Evolutionary conservation across 768 basidiomycete species (phyloP), one percentile per base, ranked within the genome.

Genomic region (Suillus americanus): DNA sequence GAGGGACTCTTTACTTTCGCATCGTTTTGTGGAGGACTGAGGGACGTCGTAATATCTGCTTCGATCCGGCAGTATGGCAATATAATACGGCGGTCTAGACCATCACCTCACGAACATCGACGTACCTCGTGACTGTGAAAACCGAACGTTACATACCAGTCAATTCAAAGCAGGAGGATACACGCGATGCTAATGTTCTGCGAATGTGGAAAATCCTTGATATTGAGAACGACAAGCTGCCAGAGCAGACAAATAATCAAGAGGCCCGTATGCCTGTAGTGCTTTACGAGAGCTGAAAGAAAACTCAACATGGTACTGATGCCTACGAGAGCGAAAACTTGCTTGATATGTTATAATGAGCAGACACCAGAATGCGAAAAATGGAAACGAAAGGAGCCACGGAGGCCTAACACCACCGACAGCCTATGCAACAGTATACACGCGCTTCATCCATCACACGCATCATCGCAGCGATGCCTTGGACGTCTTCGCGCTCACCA

Each of bases 381-480:
- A n/a, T 7, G 25, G 18, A 57, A 40, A 57, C 6, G 25, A 18
- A 18, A 57, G 18, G 18, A 57, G 28, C 37, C 40, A 57, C 38
- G 56, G 56, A 40, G 56, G 56, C 56, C 56, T 57, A 28, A 40
- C 56, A 25, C 56, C 56, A 57, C 56, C 56, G 56, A 57, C 56
- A 57, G 23, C 25, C 38, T 28, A 38, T 40, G 56, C 56, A 38
- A 57, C 33, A 56, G 16, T 40, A 20, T 38, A 57, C 38, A 40
- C 10, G 9, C 25, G 16, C 25, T 40, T 57, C 38, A 28, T 12
- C 2, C 56, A 28, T 25, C 16, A 28, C 38, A 40, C 10, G 16
- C 16, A 57, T 57, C 56, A 57, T 8, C 65, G 65, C n/a, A 69
- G 59, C 20, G 71, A 72, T 40, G 56, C 62, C 61, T 65, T 73